These are phyloP conservation scores for Solanum paucissectum DNA, from an alignment of 257 asterid genomes.

Conservation along the genomic window DNA sequence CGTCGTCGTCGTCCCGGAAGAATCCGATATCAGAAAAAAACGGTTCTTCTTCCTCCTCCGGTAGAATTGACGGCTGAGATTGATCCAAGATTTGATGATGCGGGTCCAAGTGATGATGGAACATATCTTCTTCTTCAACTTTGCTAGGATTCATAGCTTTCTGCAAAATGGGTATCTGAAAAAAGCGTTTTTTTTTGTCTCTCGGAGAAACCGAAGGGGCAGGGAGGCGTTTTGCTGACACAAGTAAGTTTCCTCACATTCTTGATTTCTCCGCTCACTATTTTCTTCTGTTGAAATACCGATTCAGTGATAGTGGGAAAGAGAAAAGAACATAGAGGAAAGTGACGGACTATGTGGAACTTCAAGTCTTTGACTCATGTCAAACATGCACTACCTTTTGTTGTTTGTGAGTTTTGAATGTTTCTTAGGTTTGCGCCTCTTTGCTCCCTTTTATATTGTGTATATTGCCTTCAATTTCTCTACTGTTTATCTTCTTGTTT, in stretches of 20 bases:
- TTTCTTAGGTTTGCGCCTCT: not conserved
- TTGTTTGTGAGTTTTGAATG: not conserved
- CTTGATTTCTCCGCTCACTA: not conserved
- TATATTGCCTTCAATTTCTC: not conserved
- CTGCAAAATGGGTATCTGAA: not conserved
- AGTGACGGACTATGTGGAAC: not conserved
- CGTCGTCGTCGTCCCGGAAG: conserved; percentile 78
- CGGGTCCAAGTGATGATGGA: conserved; percentile 38
- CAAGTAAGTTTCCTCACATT: not conserved
- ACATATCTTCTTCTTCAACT: conserved; percentile 51
- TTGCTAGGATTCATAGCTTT: conserved; percentile 55
- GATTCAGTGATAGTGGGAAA: not conserved
- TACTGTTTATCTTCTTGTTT: not conserved
- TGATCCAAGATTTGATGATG: conserved; percentile 27
- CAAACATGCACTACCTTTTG: not conserved
- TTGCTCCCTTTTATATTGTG: not conserved
- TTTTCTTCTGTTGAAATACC: not conserved
- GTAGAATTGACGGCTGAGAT: conserved; percentile 40
- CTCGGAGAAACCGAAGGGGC: not conserved
- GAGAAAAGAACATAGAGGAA: not conserved
- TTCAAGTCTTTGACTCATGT: not conserved
- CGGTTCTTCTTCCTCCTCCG: conserved; percentile 49
- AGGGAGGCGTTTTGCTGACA: not conserved
- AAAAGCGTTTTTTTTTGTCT: not conserved
- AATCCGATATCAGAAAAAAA: conserved; percentile 60